Conservation (phyloP, 208 protist genomes). For the Crithidia acanthocephali region DNA sequence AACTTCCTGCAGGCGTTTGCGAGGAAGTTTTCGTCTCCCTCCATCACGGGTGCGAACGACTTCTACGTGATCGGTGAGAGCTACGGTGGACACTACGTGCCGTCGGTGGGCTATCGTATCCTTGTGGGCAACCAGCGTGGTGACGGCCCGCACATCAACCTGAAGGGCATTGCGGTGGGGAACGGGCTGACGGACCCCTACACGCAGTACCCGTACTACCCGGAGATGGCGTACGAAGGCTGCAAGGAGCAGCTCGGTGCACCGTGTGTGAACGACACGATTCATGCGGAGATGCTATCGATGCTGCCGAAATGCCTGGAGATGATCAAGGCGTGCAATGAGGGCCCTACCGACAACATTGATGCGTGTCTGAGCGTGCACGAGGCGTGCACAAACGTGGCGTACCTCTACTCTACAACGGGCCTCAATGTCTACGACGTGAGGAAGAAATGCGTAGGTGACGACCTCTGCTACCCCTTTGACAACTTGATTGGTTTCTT, state of each 20-base stretch:
- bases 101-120: slow-evolving; percentile 50
- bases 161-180: slow-evolving; percentile 79
- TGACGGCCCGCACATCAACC: slow-evolving; percentile 41
- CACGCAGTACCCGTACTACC: slow-evolving; percentile 78
- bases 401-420: slow-evolving; percentile 3
- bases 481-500: slow-evolving; percentile 53
- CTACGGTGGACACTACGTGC: slow-evolving; percentile 87
- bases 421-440: slow-evolving; percentile 87
- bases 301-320: slow-evolving; percentile 52
- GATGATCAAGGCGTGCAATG: slow-evolving; percentile 46
- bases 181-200: slow-evolving; percentile 89
- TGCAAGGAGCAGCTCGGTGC: slow-evolving; percentile 45
- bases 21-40: slow-evolving; percentile 39
- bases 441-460: slow-evolving; percentile 47
- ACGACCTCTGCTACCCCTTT: slow-evolving; percentile 88
- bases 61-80: slow-evolving; percentile 89
- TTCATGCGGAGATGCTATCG: slow-evolving; percentile 45
- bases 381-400: slow-evolving; percentile 6
- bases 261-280: slow-evolving; percentile 45
- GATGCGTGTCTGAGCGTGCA: slow-evolving; percentile 18
- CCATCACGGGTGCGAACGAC: slow-evolving; percentile 61
- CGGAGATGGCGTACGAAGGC: slow-evolving; percentile 60
- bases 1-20: slow-evolving; percentile 83
- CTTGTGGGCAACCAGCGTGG: slow-evolving; percentile 20
- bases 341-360: slow-evolving; percentile 9